Conservation (phyloP, 441 rosid genomes). For the Populus hybrid region DNA sequence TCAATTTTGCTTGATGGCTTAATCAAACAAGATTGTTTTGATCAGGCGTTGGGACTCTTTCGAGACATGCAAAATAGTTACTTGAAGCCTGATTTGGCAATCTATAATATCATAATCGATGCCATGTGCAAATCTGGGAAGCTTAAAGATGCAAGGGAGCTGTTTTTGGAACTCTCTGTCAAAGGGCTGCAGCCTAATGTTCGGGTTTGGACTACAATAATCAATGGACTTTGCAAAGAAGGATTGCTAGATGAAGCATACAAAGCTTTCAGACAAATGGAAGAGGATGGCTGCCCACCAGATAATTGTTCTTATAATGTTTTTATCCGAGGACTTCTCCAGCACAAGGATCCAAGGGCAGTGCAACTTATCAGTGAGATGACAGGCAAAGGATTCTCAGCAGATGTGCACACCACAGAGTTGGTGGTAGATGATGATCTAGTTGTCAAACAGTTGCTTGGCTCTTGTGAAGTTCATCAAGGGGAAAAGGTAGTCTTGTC, state of each 20-base stretch:
- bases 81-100: neutral
- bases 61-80: neutral
- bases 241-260: neutral
- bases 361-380: neutral
- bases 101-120: neutral
- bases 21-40: neutral
- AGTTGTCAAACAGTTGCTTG: neutral
- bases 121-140: neutral
- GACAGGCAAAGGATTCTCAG: neutral
- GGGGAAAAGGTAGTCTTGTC: neutral
- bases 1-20: neutral
- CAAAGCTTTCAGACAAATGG: neutral
- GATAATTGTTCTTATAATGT: neutral
- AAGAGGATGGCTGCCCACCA: neutral
- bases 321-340: neutral
- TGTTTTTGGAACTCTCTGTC: neutral
- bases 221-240: neutral
- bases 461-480: neutral
- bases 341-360: neutral
- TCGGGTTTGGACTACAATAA: neutral
- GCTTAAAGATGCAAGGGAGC: neutral
- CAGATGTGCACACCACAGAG: neutral
- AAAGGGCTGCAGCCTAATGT: neutral
- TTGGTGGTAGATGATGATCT: neutral
- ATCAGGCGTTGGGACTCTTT: neutral